Conservation (phyloP, 495 filamentous ascomycete genomes). For the Bacidia rubella region DNA sequence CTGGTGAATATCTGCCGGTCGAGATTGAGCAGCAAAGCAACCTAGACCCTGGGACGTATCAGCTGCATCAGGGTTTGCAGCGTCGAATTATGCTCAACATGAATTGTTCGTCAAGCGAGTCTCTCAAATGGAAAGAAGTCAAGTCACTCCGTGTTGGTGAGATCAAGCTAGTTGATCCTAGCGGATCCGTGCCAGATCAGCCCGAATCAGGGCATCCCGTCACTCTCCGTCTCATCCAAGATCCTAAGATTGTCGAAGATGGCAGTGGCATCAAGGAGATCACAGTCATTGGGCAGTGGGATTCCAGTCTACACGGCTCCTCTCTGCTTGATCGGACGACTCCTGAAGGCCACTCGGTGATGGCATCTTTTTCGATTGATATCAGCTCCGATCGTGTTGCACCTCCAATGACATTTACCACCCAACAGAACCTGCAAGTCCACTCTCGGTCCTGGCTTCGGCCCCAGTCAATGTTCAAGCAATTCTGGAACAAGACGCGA, state of each 20-base stretch:
- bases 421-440: conserved; percentile 68
- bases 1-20: conserved; percentile 80
- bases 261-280: conserved; percentile 85
- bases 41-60: conserved; percentile 74
- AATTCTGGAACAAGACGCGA: conserved; percentile 70
- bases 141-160: conserved; percentile 59
- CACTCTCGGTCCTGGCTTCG: conserved; percentile 73
- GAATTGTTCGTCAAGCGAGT: conserved; percentile 78
- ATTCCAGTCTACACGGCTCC: conserved; percentile 84
- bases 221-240: conserved; percentile 56
- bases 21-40: conserved; percentile 78
- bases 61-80: conserved; percentile 91
- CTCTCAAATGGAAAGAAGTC: conserved; percentile 75
- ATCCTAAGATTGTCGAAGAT: conserved; percentile 65
- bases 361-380: conserved; percentile 75
- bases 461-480: conserved; percentile 71
- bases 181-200: conserved; percentile 71
- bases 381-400: conserved; percentile 64
- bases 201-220: conserved; percentile 59
- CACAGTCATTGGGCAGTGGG: conserved; percentile 82
- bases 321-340: conserved; percentile 80
- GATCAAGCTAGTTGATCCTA: conserved; percentile 68
- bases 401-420: conserved; percentile 70
- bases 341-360: conserved; percentile 79
- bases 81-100: conserved; percentile 74